Conservation (phyloP, 768 basidiomycete species). For the Tricholoma flavovirens region DNA sequence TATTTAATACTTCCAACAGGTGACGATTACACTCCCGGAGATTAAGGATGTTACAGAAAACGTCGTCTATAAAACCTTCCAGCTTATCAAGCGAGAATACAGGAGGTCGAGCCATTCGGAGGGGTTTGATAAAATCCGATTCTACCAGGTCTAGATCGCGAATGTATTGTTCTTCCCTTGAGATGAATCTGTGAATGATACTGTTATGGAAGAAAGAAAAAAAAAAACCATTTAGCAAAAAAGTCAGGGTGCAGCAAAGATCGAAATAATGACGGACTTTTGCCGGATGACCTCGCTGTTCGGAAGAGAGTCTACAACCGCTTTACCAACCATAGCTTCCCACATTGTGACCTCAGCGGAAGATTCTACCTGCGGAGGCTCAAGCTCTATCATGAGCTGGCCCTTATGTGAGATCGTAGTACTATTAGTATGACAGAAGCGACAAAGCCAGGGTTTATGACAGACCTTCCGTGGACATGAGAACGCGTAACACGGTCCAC, state of each 20-base stretch:
- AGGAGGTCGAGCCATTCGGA: constrained; percentile 39
- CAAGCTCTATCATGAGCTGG: constrained; percentile 23
- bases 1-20: constrained; percentile 80
- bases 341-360: constrained; percentile 33
- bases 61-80: constrained; percentile 82
- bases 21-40: constrained; percentile 79
- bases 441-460: background rate
- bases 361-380: constrained; percentile 25
- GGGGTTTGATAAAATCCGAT: constrained; percentile 48
- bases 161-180: constrained; percentile 84
- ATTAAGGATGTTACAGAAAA: constrained; percentile 85
- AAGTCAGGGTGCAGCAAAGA: background rate
- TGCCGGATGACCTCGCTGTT: constrained; percentile 80
- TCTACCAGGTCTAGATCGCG: constrained; percentile 85
- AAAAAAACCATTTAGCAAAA: too few species aligned
- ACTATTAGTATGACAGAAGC: background rate
- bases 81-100: constrained; percentile 46
- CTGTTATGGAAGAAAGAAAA: constrained; percentile 22
- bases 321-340: constrained; percentile 39
- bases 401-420: constrained; percentile 20
- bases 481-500: constrained; percentile 74
- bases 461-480: constrained; percentile 68
- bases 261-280: constrained; percentile 36
- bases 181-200: constrained; percentile 85
- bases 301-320: constrained; percentile 44